Conservation (phyloP, 2,329 filamentous ascomycete species). For the Lomentospora prolificans region DNA sequence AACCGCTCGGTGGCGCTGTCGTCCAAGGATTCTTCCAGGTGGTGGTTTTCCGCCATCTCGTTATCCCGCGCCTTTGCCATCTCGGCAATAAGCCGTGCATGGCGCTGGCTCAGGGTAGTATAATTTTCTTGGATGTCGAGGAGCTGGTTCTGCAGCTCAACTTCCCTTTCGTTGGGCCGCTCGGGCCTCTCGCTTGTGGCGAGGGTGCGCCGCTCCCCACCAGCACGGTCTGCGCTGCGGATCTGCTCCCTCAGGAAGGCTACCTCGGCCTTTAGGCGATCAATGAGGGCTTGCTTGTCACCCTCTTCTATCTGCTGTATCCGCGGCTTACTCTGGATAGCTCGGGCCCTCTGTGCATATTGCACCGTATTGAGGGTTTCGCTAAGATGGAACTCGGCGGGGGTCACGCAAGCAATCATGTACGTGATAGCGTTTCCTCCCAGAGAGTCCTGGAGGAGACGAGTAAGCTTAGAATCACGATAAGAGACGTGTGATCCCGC, state of each 20-base stretch:
- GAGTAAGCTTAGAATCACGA: slow-evolving; percentile 92
- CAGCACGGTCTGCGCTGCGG: slow-evolving; percentile 63
- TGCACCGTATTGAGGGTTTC: slow-evolving; percentile 96
- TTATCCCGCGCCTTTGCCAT: slow-evolving; percentile 73
- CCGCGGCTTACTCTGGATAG: slow-evolving; percentile 93
- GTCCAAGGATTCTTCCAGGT: slow-evolving; percentile 52
- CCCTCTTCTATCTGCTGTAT: slow-evolving; percentile 85
- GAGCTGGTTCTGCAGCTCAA: slow-evolving; percentile 86
- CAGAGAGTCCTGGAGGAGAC: slow-evolving; percentile 88
- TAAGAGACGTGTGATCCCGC: slow-evolving; percentile 90
- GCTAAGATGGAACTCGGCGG: slow-evolving; percentile 91
- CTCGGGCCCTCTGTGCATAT: slow-evolving; percentile 89
- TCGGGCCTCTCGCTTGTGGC: slow-evolving; percentile 62
- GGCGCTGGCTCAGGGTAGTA: slow-evolving; percentile 77
- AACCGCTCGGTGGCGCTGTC: slow-evolving; percentile 78
- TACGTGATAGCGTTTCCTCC: slow-evolving; percentile 97
- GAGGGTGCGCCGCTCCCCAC: slow-evolving; percentile 42
- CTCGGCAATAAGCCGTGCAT: slow-evolving; percentile 91
- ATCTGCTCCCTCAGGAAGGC: slow-evolving; percentile 91
- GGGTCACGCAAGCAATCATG: slow-evolving; percentile 98
- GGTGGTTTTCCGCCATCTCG: slow-evolving; percentile 27
- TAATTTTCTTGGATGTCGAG: slow-evolving; percentile 94
- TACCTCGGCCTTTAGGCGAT: slow-evolving; percentile 86
- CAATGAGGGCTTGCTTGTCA: slow-evolving; percentile 89
- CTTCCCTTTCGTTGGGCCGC: slow-evolving; percentile 72